A percentile compares a stretch with the other conserved stretches of the same genome.
Conservation (phyloP, 805 yeast species). For the Saccharomycopsis babjevae region DNA sequence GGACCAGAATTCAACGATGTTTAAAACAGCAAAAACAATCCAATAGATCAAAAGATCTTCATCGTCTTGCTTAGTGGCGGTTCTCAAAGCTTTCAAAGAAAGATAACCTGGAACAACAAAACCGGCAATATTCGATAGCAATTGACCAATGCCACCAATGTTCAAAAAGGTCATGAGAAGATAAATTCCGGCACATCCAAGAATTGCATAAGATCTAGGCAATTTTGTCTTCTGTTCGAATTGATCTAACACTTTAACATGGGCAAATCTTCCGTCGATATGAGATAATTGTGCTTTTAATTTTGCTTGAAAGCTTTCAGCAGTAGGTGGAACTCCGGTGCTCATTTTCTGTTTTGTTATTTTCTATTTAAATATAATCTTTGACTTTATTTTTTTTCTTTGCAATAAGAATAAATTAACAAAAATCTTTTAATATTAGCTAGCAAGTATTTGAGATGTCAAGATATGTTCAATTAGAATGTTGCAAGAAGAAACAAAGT, state of each 20-base stretch:
- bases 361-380: too few species aligned
- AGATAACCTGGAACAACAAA: constrained; percentile 84
- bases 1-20: constrained; percentile 93
- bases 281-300: neutral
- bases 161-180: constrained; percentile 75
- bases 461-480: too few species aligned
- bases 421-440: too few species aligned
- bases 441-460: too few species aligned
- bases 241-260: constrained; percentile 27
- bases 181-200: constrained; percentile 57
- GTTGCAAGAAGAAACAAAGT: neutral
- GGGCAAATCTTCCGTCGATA: constrained; percentile 21
- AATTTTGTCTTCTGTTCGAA: constrained; percentile 37
- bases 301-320: neutral
- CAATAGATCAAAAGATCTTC: constrained; percentile 87
- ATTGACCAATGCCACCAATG: constrained; percentile 91
- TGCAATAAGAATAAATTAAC: neutral
- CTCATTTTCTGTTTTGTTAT: neutral
- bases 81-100: constrained; percentile 76
- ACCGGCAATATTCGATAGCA: constrained; percentile 86
- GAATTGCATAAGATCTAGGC: constrained; percentile 80
- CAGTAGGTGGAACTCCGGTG: neutral
- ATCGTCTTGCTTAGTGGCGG: constrained; percentile 63
- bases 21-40: constrained; percentile 94
- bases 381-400: neutral